Evolutionary conservation across 116 monocot species (phyloP), one percentile per base, ranked within the genome.

Genomic region (Trichopus zeylanicus): DNA sequence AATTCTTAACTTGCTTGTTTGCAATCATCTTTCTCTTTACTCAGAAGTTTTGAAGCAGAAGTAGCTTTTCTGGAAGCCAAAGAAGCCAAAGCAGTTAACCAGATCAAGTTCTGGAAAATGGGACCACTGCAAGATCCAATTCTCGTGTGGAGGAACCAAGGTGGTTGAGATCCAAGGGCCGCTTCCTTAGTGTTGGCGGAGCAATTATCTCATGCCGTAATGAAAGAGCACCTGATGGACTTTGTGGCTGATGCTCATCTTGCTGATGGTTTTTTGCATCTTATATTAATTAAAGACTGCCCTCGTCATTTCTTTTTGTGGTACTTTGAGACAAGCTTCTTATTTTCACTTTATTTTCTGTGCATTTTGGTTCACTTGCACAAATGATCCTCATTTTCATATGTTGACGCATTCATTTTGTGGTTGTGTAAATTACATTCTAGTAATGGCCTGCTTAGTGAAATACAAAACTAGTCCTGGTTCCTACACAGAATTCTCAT

Each of bases 201-300:
- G 93, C 93, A 8, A 58, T 93, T 27, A 93, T 93, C 47, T 93
- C 93, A 20, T 93, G 93, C 55, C 87, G 93, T 29, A 93, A 93
- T 70, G 93, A 82, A 77, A 82, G 72, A 65, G 84, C 93, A 37
- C 93, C 93, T 57, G 82, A 93, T 72, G 93, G 93, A n/a, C 63
- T 62, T 93, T 27, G 93, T 93, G 24, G 81, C 76, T 54, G 79
- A 93, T 70, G 93, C 93, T 30, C 93, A 93, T 64, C 75, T 93
- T 48, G 75, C 85, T 30, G 93, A 93, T 77, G 93, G 93, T 35
- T 85, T 85, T 70, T 74, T 93, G 52, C 84, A 93, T 93, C 85
- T 93, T 56, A 88, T 93, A 71, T 65, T 93, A 55, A 60, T 93
- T 21, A 88, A 77, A 69, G 85, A 88, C 46, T 93, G 93, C 18